Evolutionary conservation across 495 filamentous ascomycete genomes (phyloP).

Genomic region (Jackrogersella multiformis): DNA sequence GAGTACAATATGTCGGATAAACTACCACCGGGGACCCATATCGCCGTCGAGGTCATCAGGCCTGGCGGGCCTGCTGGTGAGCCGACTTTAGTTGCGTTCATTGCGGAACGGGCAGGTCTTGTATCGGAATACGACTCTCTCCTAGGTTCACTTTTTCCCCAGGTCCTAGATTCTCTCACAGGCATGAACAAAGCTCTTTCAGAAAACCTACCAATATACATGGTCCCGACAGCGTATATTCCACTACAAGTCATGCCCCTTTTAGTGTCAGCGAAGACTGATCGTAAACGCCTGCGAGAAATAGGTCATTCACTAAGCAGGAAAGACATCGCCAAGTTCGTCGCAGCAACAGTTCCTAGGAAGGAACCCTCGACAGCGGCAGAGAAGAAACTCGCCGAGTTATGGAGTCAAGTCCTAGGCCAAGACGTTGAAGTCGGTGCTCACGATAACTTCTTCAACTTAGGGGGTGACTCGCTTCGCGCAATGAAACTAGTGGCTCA

Average conservation of each 20-base stretch:
- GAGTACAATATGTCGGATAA: conserved; percentile 63
- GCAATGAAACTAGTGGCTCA: conserved; percentile 64
- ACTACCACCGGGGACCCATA: conserved; percentile 46
- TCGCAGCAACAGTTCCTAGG: conserved; percentile 26
- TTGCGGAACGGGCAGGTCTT: conserved; percentile 43
- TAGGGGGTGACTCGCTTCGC: conserved; percentile 64
- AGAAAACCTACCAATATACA: conserved; percentile 57
- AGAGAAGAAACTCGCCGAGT: conserved; percentile 42
- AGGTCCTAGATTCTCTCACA: conserved; percentile 43
- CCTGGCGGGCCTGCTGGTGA: conserved; percentile 49
- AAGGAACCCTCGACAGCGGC: conserved; percentile 43
- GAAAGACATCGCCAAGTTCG: conserved; percentile 45
- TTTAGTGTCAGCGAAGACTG: conserved; percentile 67
- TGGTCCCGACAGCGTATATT: conserved; percentile 71
- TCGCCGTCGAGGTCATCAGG: conserved; percentile 57
- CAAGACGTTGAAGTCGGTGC: conserved; percentile 39
- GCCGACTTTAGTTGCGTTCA: conserved; percentile 54
- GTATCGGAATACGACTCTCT: conserved; percentile 33
- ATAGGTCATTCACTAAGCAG: conserved; percentile 48
- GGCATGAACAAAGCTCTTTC: conserved; percentile 49
- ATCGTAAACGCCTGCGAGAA: conserved; percentile 65
- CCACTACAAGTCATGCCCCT: conserved; percentile 65
- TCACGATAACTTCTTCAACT: conserved; percentile 61
- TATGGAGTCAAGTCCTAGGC: conserved; percentile 48
- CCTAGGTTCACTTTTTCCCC: conserved; percentile 41